Percentiles rank a stretch among this genome's conserved stretches.
phyloP scores from a whole-genome alignment of 2,329 filamentous ascomycete genomes.

The Paracamarosporium sp. region DNA sequence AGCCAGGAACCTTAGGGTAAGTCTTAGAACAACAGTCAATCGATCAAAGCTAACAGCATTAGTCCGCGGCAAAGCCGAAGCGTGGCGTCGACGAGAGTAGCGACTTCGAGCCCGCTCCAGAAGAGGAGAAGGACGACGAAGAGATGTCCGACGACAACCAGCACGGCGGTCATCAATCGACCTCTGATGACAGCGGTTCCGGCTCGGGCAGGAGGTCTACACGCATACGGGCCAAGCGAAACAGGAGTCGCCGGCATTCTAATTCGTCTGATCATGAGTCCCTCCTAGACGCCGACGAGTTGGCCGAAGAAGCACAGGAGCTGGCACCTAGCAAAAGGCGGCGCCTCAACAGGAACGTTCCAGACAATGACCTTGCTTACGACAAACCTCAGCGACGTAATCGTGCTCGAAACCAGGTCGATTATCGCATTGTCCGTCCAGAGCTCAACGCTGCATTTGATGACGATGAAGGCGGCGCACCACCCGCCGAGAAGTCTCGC shows the following conservation, averaged over 20 bases:
- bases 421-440: slow-evolving; percentile 86
- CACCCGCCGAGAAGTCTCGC: slow-evolving; percentile 72
- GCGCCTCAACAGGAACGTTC: slow-evolving; percentile 36
- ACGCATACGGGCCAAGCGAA: slow-evolving; percentile 56
- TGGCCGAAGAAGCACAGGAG: slow-evolving; percentile 65
- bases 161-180: slow-evolving; percentile 49
- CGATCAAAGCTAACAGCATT: slow-evolving; percentile 23
- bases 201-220: slow-evolving; percentile 58
- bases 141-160: slow-evolving; percentile 62
- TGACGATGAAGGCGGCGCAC: slow-evolving; percentile 71
- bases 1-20: slow-evolving; percentile 40
- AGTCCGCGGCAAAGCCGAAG: slow-evolving; percentile 42
- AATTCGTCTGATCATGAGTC: slow-evolving; percentile 56
- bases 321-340: slow-evolving; percentile 59
- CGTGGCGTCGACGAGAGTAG: slow-evolving; percentile 63
- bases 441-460: slow-evolving; percentile 75
- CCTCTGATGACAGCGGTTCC: slow-evolving; percentile 44
- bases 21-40: background rate
- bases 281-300: slow-evolving; percentile 52
- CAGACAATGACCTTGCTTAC: slow-evolving; percentile 55
- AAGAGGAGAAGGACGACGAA: slow-evolving; percentile 60
- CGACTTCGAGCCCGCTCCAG: slow-evolving; percentile 67
- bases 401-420: slow-evolving; percentile 73
- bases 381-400: slow-evolving; percentile 65
- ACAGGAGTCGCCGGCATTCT: slow-evolving; percentile 54